Base-by-base conservation (phyloP, 306 rosid genomes). In the Cucumis cinereus region DNA sequence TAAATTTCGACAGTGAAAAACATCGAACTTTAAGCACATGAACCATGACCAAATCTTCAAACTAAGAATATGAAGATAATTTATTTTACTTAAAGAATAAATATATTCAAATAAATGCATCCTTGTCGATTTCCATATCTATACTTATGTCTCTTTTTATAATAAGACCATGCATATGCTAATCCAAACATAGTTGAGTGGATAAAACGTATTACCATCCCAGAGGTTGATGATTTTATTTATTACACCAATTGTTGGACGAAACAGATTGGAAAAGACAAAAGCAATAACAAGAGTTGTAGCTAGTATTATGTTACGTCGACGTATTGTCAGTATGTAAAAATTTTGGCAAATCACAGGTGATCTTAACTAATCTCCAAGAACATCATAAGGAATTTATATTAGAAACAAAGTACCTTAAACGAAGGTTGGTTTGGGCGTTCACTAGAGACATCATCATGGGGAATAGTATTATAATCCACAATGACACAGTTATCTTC, bases 371-470 rank as follows among this genome's bases (percentile, higher is more conserved):
- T 62, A 13, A 59, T 59, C 14, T 5, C 5, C 26, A 20, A 20
- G 5, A 55, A 10, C 28, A 30, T 30, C 35, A 30, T 30, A 30
- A 30, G 35, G 4, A 30, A 30, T 30, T 59, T 59, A 60, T 33
- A 33, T 64, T 8, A 26, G 22, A 20, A 17, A 70, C 47, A 62
- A 69, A 61, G 16, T 83, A 90, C 98, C 96, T 77, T 88, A 82
- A 83, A 90, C 15, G 98, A 90, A 79, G 87, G 76, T 74, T 81
- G 91, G 83, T 84, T 89, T 85, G 67, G 89, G 60, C 73, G 57
- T 82, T 90, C 81, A 73, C 19, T 56, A 62, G 95, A 78, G 58
- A 80, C 63, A 24, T 24, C 89, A 78, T 15, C 22, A 28, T 86
- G 67, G 38, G 89, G 33, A 30, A 30, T 86, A 77, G 79, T 79